A percentile compares a stretch with the other conserved stretches of the same genome.
Evolutionary conservation across 169 alveolate genomes (phyloP).

Genomic region (Cyclospora cayetanensis): DNA sequence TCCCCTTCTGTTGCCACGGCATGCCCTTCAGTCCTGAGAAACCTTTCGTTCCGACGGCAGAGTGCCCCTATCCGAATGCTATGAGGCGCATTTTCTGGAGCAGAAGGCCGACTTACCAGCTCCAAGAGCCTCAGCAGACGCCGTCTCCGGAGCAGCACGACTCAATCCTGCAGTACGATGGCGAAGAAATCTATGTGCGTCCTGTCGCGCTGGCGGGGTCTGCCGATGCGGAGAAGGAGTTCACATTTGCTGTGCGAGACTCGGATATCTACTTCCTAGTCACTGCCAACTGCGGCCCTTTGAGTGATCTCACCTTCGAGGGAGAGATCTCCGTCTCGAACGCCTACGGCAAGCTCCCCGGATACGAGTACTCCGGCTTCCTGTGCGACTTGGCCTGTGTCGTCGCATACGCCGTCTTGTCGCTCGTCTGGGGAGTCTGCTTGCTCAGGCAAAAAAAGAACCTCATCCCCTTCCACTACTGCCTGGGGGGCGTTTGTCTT

Average conservation of each 20-base stretch:
- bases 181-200: neutral
- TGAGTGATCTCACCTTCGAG: neutral
- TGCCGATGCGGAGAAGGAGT: neutral
- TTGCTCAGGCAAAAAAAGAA: neutral
- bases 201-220: neutral
- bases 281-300: constrained; percentile 33
- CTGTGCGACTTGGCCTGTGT: neutral
- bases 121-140: neutral
- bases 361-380: neutral
- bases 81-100: neutral
- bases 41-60: neutral
- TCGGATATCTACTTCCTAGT: constrained; percentile 28
- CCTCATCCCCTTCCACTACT: constrained; percentile 12
- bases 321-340: constrained; percentile 15
- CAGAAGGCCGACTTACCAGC: neutral
- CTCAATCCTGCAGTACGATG: neutral
- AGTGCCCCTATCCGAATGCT: neutral
- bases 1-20: constrained; percentile 30
- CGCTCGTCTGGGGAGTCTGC: constrained; percentile 1
- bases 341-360: constrained; percentile 40
- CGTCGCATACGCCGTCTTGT: neutral
- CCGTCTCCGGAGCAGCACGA: neutral
- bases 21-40: neutral
- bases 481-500: neutral
- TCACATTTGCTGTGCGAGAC: neutral